Base-by-base conservation (phyloP, 805 yeast genomes). In the Lachancea meyersii region DNA sequence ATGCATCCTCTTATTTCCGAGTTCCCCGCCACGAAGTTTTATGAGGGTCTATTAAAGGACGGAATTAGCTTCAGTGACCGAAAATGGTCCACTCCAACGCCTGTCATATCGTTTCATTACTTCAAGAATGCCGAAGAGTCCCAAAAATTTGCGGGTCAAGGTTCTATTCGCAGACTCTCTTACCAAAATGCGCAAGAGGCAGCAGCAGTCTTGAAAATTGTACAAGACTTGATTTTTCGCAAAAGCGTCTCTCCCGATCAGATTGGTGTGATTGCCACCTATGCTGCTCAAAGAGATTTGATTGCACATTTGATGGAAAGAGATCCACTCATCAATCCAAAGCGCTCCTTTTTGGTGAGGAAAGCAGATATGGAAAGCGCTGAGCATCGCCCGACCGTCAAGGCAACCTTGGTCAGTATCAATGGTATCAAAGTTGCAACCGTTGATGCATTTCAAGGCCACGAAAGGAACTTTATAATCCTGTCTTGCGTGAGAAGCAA, bases 221-320 rank as follows among this genome's bases (percentile, higher is more conserved):
- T 79, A 33, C 70, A 65, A 18, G 62, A 61, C 17, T 63, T 79
- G 47, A 69, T 78, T 16, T 65, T 68, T 45, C 76, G 72, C 22
- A 75, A 77, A 49, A 66, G 68, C 13, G 65, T 79, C 21, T 48
- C 61, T 4, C 69, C 68, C 30, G 54, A 62, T 2, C 66, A 72
- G 17, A 77, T 79, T 42, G 80, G 82, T 41, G 63, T 79, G 9
- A 76, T 79, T 45, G 79, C 84, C 0, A 82, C 82, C 16, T 79
- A 79, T 54, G 69, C 80, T 37, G 83, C 82, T 1, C 85, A 79
- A 53, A 64, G 85, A 49, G 82, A 78, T 52, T 56, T 75, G 44
- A 63, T 79, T 20, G 75, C 84, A 0, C 53, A 67, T 3, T 50
- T 52, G 0, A 61, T 78, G 27, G 71, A 70, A 26, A 58, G 63